Percentiles rank a stretch among this genome's conserved stretches.
phyloP scores from a whole-genome alignment of 805 yeast genomes.

The Ogataea dorogensis region DNA sequence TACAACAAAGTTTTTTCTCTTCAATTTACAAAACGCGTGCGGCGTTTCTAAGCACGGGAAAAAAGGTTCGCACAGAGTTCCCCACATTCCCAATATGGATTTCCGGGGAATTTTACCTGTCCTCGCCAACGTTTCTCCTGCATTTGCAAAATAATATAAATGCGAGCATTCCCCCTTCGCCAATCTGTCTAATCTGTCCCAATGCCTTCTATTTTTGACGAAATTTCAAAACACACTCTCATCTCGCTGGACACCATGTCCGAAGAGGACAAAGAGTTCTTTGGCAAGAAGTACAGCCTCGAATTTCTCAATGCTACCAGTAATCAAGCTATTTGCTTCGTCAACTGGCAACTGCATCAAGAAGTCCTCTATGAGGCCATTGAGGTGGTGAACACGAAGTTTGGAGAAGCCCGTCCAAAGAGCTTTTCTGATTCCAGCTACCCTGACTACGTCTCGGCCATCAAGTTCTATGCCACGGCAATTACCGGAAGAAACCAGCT shows the following conservation, averaged over 20 bases:
- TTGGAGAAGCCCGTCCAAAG: constrained; percentile 14
- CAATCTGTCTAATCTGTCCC: not conserved
- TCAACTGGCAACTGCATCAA: constrained; percentile 25
- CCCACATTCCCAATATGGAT: not conserved
- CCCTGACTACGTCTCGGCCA: constrained; percentile 17
- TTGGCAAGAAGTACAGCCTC: constrained; percentile 11
- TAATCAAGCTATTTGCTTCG: constrained; percentile 28
- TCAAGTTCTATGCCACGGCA: constrained; percentile 25
- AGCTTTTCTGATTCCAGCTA: constrained; percentile 11
- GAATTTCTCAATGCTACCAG: constrained; percentile 30
- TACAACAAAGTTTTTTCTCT: constrained; percentile 4
- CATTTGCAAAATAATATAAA: not conserved
- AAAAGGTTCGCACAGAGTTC: not conserved
- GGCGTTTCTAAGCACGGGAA: not conserved
- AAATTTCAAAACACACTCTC: constrained; percentile 20
- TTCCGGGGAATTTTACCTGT: not conserved
- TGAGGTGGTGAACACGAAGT: constrained; percentile 14
- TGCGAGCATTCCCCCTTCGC: no score
- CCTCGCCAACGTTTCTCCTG: not conserved
- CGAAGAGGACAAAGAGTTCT: constrained; percentile 23
- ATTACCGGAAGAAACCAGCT: constrained; percentile 27
- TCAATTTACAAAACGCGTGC: not conserved
- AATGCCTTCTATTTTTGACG: constrained; percentile 15
- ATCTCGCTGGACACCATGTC: constrained; percentile 28
- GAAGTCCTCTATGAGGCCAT: constrained; percentile 24